phyloP scores from a whole-genome alignment of 2,329 filamentous ascomycete species.

The Escovopsis weberi region DNA sequence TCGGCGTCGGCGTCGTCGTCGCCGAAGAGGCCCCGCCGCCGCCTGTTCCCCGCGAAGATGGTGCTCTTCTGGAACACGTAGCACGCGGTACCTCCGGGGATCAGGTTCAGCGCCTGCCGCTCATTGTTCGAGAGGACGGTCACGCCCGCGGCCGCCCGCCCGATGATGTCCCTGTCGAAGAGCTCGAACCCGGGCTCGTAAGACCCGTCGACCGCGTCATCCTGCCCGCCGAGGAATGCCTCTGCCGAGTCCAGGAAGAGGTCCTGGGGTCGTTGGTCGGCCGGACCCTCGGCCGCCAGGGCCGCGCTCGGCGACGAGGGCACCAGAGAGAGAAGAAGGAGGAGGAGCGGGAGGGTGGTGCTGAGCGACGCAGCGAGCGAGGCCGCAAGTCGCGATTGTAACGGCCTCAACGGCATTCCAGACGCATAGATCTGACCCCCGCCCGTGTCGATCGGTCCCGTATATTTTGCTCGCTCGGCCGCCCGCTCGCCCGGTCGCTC shows the following conservation, averaged over 20 bases:
- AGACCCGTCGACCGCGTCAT: constrained; percentile 3
- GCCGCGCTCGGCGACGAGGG: constrained; percentile 45
- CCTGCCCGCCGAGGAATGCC: background rate
- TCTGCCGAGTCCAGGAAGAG: background rate
- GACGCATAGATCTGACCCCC: constrained; percentile 7
- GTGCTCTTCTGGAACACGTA: constrained; percentile 18
- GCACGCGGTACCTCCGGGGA: constrained; percentile 43
- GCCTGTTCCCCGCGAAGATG: constrained; percentile 10
- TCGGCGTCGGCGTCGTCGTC: constrained; percentile 8
- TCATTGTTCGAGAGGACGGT: constrained; percentile 48
- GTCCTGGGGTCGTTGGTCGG: constrained; percentile 7
- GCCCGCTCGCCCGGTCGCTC: too few species aligned
- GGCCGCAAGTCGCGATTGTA: constrained; percentile 59
- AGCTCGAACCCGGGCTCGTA: constrained; percentile 49
- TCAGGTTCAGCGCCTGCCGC: constrained; percentile 42
- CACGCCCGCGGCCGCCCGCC: constrained; percentile 39
- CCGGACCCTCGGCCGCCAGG: constrained; percentile 41
- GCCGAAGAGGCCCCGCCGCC: constrained; percentile 4
- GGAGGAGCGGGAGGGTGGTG: constrained; percentile 42
- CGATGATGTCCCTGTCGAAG: constrained; percentile 48
- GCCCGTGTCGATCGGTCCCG: background rate
- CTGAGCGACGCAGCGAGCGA: constrained; percentile 47
- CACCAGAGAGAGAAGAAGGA: constrained; percentile 46
- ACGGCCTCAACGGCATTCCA: constrained; percentile 46
- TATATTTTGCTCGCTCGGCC: too few species aligned